Conservation (phyloP, 2,329 filamentous ascomycete species). For the Pseudogymnoascus sp. region DNA sequence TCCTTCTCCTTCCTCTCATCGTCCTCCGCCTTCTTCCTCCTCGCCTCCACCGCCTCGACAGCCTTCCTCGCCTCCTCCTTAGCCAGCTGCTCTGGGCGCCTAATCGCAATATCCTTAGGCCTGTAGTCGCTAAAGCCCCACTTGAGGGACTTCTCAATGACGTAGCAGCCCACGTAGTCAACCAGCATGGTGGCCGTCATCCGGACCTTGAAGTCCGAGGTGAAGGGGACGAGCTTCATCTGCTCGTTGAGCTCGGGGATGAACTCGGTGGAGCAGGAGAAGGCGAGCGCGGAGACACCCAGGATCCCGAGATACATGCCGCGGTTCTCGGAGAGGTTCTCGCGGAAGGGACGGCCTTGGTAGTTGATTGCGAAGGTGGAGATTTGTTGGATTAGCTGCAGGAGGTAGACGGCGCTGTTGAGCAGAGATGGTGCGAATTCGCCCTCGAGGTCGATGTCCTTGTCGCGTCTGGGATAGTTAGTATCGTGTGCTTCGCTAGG, state of each 20-base stretch:
- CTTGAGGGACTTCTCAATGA: constrained; percentile 85
- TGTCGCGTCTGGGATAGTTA: constrained; percentile 39
- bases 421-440: constrained; percentile 90
- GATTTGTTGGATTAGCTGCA: constrained; percentile 97
- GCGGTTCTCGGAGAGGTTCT: constrained; percentile 89
- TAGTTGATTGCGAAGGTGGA: constrained; percentile 99
- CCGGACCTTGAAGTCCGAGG: constrained; percentile 76
- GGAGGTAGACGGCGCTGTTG: constrained; percentile 93
- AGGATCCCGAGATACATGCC: constrained; percentile 98
- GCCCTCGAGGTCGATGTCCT: constrained; percentile 79
- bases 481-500: neutral
- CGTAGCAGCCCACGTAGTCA: constrained; percentile 80
- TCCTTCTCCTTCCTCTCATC: constrained; percentile 47
- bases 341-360: constrained; percentile 94
- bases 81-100: constrained; percentile 78
- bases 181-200: constrained; percentile 79
- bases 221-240: constrained; percentile 88
- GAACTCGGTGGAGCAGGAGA: constrained; percentile 91
- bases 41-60: constrained; percentile 41
- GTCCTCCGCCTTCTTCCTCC: constrained; percentile 45
- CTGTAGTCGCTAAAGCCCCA: constrained; percentile 79
- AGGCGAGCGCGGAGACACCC: constrained; percentile 81
- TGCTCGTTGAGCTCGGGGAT: constrained; percentile 91
- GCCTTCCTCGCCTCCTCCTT: constrained; percentile 64
- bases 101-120: constrained; percentile 85